Evolutionary conservation across 2,329 filamentous ascomycete species (phyloP), one percentile per base, ranked within the genome.

Genomic region (Fusarium graminum): DNA sequence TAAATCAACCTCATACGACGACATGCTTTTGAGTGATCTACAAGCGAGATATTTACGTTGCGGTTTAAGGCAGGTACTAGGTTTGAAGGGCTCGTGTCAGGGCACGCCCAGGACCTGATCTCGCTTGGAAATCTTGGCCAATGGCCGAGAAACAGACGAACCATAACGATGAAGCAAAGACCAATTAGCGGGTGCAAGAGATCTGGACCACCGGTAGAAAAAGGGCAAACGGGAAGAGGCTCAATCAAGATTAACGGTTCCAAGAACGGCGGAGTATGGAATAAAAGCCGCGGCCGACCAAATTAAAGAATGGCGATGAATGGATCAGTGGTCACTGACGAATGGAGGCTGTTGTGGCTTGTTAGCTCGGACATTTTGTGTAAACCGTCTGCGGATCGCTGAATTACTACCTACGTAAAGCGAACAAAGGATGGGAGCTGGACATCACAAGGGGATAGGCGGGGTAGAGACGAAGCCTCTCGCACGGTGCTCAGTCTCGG

Each of bases 381-480:
- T 34, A 53, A 50, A 47, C 22, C 32, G 52, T n/a, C 50, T 54
- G 60, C 52, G 63, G 58, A 55, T 56, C 51, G 55, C 52, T 60
- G 40, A 30, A 42, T 61, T 43, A 59, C 41, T 55, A 16, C 32
- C 40, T 34, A n/a, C 16, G 29, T 51, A 51, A 26, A 51, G 32
- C 36, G 45, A 53, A 30, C 51, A 59, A 59, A 68, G 60, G 63
- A 59, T 57, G 58, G 55, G 45, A 67, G 56, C 58, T 63, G 52
- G 63, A 53, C 69, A 63, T 70, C 65, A 70, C 67, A 52, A 72
- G 67, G 69, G 57, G 53, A 25, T 55, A 38, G 44, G 63, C 56
- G 57, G 69, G 69, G 68, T 51, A 62, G 59, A 61, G 39, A 40
- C 61, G 22, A 22, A 22, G 32, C 62, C 50, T 65, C 45, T 63